A percentile compares a stretch with the other conserved stretches of the same genome.
Evolutionary conservation across 2,329 filamentous ascomycete species (phyloP).

Genomic region (Scytalidium sp.): DNA sequence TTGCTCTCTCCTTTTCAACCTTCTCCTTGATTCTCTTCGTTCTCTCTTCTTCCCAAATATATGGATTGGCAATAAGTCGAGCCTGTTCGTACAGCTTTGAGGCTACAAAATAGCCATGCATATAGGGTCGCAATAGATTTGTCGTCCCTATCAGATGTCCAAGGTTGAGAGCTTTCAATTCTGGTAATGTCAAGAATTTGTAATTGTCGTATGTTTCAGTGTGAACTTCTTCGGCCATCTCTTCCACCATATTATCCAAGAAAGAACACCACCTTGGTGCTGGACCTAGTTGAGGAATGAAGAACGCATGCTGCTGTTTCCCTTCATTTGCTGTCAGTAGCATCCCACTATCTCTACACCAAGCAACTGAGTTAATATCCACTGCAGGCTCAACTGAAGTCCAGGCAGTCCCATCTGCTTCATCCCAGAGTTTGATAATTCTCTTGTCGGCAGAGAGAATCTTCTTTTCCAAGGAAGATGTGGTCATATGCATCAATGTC

Average conservation of each 20-base stretch:
- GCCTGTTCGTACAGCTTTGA: slow-evolving; percentile 96
- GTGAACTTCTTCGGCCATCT: slow-evolving; percentile 84
- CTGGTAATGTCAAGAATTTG: slow-evolving; percentile 91
- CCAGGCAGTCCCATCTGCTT: slow-evolving; percentile 80
- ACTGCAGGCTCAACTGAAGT: slow-evolving; percentile 93
- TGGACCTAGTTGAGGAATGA: slow-evolving; percentile 88
- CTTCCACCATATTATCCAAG: slow-evolving; percentile 95
- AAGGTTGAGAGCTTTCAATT: slow-evolving; percentile 81
- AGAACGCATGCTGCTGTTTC: slow-evolving; percentile 90
- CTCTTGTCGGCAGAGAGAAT: slow-evolving; percentile 90
- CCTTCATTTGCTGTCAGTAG: slow-evolving; percentile 96
- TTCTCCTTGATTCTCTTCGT: slow-evolving; percentile 90
- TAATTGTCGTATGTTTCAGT: slow-evolving; percentile 96
- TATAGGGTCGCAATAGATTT: slow-evolving; percentile 87
- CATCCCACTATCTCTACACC: slow-evolving; percentile 92
- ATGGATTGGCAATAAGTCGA: slow-evolving; percentile 86
- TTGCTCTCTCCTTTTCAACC: slow-evolving; percentile 95
- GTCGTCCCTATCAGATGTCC: slow-evolving; percentile 89
- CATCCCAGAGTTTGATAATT: slow-evolving; percentile 97
- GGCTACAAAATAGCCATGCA: slow-evolving; percentile 98
- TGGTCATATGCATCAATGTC: slow-evolving; percentile 72
- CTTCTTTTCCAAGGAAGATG: slow-evolving; percentile 75
- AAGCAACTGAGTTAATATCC: slow-evolving; percentile 91
- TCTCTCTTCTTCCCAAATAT: slow-evolving; percentile 88
- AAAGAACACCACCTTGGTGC: slow-evolving; percentile 96